phyloP scores from a whole-genome alignment of 2,329 filamentous ascomycete species.

The Botrytis fragariae region DNA sequence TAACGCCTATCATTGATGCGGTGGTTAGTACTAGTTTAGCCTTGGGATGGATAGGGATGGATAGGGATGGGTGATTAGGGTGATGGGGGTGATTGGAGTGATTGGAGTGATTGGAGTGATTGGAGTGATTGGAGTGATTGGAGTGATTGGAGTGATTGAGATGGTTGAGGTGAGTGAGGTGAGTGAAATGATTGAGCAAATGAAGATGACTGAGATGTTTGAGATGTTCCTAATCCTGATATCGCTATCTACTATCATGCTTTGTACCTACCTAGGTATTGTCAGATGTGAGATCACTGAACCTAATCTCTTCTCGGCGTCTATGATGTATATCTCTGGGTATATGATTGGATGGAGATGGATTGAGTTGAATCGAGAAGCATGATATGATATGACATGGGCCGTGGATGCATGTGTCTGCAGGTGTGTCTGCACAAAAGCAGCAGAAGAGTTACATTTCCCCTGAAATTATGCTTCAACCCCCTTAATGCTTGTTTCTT shows the following conservation, averaged over 20 bases:
- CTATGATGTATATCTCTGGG: neutral
- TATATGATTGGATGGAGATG: neutral
- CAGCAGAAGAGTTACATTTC: neutral
- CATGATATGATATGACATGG: neutral
- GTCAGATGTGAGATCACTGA: neutral
- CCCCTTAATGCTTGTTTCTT: slow-evolving; percentile 1
- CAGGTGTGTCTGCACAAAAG: neutral
- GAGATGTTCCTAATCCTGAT: neutral
- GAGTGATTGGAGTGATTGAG: no score
- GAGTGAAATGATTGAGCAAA: neutral
- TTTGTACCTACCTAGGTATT: neutral
- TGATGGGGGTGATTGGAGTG: no score
- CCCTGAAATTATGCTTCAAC: slow-evolving; percentile 4
- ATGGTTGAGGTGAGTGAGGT: no score
- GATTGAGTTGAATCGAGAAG: neutral
- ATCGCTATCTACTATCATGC: neutral
- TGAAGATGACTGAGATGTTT: neutral
- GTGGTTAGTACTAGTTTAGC: neutral
- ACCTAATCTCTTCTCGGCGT: neutral
- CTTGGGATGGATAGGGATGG: neutral
- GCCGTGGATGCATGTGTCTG: neutral
- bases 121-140: no score
- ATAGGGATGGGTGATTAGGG: neutral
- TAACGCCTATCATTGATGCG: neutral
- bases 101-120: neutral